These are phyloP conservation scores for Rhizophagus clarus DNA, from an alignment of 192 early-diverging fungal genomes.

Conservation along the genomic window DNA sequence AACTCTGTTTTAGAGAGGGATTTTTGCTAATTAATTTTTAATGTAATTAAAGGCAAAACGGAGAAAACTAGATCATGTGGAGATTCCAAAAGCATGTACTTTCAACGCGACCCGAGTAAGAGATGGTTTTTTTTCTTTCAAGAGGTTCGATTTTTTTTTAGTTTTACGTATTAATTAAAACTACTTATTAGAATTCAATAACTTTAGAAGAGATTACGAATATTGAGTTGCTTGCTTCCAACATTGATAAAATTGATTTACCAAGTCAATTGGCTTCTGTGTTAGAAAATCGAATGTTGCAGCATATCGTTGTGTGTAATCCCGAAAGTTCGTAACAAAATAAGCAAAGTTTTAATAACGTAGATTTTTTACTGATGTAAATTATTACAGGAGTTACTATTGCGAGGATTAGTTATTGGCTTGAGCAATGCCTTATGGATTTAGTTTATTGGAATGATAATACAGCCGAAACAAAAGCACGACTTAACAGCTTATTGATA, in stretches of 20 bases:
- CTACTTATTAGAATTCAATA: slow-evolving; percentile 29
- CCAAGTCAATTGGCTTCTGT: slow-evolving; percentile 51
- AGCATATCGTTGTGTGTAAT: slow-evolving; percentile 51
- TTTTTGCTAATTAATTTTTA: not conserved
- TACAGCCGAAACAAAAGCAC: slow-evolving; percentile 27
- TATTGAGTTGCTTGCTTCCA: slow-evolving; percentile 43
- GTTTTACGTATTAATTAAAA: not conserved
- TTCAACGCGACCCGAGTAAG: slow-evolving; percentile 36
- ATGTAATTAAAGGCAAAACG: slow-evolving; percentile 34
- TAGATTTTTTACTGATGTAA: not conserved
- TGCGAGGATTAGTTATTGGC: slow-evolving; percentile 47
- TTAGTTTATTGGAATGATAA: slow-evolving; percentile 48
- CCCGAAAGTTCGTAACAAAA: slow-evolving; percentile 34
- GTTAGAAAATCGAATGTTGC: slow-evolving; percentile 48
- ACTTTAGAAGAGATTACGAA: slow-evolving; percentile 45
- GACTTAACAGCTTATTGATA: slow-evolving; percentile 38
- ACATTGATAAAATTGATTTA: slow-evolving; percentile 49
- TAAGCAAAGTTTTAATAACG: not conserved
- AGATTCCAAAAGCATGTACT: slow-evolving; percentile 42
- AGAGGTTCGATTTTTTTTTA: too few relatives aligned
- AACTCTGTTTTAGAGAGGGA: not conserved
- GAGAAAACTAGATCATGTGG: slow-evolving; percentile 42
- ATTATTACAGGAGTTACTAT: slow-evolving; percentile 35
- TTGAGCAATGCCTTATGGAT: slow-evolving; percentile 53
- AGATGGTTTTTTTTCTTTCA: not conserved